Evolutionary conservation across 2,329 filamentous ascomycete species (phyloP).

Genomic region (Neopestalotiopsis clavispora): DNA sequence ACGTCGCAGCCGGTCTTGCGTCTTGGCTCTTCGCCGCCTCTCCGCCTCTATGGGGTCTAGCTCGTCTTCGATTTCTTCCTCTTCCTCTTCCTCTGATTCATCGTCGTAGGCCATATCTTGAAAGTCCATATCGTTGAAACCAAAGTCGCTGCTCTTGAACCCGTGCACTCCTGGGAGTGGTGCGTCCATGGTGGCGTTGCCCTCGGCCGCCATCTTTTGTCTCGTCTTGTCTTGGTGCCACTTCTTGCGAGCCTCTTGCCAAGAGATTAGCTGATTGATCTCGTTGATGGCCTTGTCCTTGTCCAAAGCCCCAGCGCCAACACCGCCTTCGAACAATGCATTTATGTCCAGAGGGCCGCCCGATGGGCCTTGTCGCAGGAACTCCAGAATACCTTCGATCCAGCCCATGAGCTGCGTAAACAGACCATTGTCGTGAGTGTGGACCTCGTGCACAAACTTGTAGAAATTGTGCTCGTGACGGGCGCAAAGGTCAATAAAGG

Average conservation of each 20-base stretch:
- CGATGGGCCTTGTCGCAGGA: constrained; percentile 83
- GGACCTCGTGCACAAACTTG: constrained; percentile 98
- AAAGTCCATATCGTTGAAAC: constrained; percentile 83
- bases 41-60: constrained; percentile 89
- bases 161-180: constrained; percentile 56
- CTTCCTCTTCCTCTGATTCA: constrained; percentile 66
- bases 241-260: constrained; percentile 95
- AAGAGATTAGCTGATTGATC: constrained; percentile 84
- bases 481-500: constrained; percentile 95
- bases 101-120: constrained; percentile 85
- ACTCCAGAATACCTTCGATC: constrained; percentile 95
- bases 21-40: constrained; percentile 75
- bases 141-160: constrained; percentile 87
- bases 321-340: constrained; percentile 82
- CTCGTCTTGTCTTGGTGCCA: constrained; percentile 98
- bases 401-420: constrained; percentile 97
- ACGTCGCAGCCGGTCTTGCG: constrained; percentile 79
- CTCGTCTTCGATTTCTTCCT: constrained; percentile 77
- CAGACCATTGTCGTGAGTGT: constrained; percentile 93
- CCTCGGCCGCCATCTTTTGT: constrained; percentile 97
- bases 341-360: constrained; percentile 94
- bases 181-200: constrained; percentile 52
- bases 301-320: constrained; percentile 70
- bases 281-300: constrained; percentile 75
- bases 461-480: constrained; percentile 97